Percentiles rank a stretch among this genome's conserved stretches.
Evolutionary conservation across 768 basidiomycete species (phyloP).

Genomic region (Lactarius hengduanensis): DNA sequence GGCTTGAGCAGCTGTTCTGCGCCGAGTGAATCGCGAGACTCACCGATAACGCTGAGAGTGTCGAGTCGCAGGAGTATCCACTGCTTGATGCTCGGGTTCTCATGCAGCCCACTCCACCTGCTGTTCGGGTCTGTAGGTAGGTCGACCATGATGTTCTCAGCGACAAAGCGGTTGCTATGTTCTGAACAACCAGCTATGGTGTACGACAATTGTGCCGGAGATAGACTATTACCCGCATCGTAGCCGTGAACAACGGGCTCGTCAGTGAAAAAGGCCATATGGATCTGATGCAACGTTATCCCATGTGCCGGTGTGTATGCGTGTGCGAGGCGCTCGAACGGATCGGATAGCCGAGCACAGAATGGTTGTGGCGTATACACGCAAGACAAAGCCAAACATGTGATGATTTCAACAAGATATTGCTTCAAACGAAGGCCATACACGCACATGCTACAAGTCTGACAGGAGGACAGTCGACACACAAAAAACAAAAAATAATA

Average conservation of each 20-base stretch:
- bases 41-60: constrained; percentile 61
- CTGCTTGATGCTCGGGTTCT: constrained; percentile 54
- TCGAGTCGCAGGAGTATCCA: constrained; percentile 73
- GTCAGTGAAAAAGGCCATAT: not conserved
- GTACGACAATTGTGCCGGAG: constrained; percentile 21
- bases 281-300: not conserved
- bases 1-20: not conserved
- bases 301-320: not conserved
- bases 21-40: constrained; percentile 34
- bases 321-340: not conserved
- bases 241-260: not conserved
- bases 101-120: constrained; percentile 72
- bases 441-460: constrained; percentile 45
- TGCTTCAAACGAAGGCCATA: constrained; percentile 38
- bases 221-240: constrained; percentile 1
- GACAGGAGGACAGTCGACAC: constrained; percentile 30
- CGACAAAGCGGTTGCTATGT: constrained; percentile 66
- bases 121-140: constrained; percentile 62
- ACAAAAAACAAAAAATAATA: constrained; percentile 27
- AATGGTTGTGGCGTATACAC: not conserved
- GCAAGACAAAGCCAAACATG: not conserved
- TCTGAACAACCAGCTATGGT: constrained; percentile 59
- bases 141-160: constrained; percentile 68
- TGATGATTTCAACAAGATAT: constrained; percentile 29
- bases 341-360: not conserved